Conservation (phyloP, 352 stramenopile species). For the Phytophthora aleatoria region DNA sequence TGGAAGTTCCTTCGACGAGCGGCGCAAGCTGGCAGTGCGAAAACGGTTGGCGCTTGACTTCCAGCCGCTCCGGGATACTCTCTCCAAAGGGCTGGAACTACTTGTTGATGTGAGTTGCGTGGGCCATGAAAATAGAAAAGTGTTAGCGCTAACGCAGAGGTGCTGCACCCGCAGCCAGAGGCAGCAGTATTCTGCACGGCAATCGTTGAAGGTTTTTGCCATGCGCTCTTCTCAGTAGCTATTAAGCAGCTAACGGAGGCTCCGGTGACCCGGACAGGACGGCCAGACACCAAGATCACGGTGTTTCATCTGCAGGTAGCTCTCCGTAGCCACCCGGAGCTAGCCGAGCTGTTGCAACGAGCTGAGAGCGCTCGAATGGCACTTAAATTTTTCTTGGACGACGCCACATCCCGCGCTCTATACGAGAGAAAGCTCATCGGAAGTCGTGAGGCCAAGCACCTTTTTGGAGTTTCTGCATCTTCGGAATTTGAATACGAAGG, state of each 20-base stretch:
- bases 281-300: conserved; percentile 57
- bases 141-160: background rate
- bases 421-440: conserved; percentile 47
- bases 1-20: conserved; percentile 39
- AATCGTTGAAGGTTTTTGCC: conserved; percentile 57
- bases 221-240: conserved; percentile 53
- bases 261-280: conserved; percentile 23
- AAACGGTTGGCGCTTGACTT: conserved; percentile 66
- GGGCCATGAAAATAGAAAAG: too few species aligned
- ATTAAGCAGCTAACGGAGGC: conserved; percentile 49
- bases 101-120: conserved; percentile 46
- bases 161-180: conserved; percentile 36
- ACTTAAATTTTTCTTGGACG: conserved; percentile 62
- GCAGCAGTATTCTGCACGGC: conserved; percentile 58
- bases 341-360: conserved; percentile 41
- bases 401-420: conserved; percentile 46
- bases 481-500: conserved; percentile 10
- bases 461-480: conserved; percentile 11
- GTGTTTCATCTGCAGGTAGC: conserved; percentile 61
- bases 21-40: conserved; percentile 46
- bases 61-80: conserved; percentile 50
- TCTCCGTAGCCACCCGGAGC: conserved; percentile 47
- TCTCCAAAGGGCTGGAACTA: conserved; percentile 52
- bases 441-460: conserved; percentile 53
- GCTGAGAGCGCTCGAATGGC: conserved; percentile 41